phyloP scores from a whole-genome alignment of 129 eudicot genomes.

The Calendula officinalis region DNA sequence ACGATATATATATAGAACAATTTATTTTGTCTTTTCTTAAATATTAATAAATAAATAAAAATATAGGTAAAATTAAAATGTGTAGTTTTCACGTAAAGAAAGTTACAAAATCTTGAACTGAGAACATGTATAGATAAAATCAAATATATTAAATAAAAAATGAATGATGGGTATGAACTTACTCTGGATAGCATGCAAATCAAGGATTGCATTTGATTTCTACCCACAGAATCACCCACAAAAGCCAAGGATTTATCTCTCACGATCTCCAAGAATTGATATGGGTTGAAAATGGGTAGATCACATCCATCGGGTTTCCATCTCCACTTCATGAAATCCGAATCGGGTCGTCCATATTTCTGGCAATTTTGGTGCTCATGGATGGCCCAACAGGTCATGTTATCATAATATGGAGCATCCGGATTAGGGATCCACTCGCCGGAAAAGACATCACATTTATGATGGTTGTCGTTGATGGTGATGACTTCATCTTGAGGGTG shows the following conservation, averaged over 20 bases:
- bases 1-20: no score
- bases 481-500: constrained; percentile 36
- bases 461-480: constrained; percentile 38
- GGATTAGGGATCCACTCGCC: constrained; percentile 86
- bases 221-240: constrained; percentile 85
- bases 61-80: not conserved
- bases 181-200: constrained; percentile 89
- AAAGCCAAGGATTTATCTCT: constrained; percentile 75
- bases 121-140: not conserved
- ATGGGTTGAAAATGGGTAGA: constrained; percentile 62
- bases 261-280: constrained; percentile 64
- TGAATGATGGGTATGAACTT: constrained; percentile 18
- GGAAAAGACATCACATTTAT: constrained; percentile 63
- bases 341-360: constrained; percentile 78
- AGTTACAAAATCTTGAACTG: not conserved
- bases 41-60: not conserved
- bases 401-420: constrained; percentile 70
- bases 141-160: not conserved
- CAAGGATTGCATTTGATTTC: constrained; percentile 87
- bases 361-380: constrained; percentile 90
- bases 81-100: not conserved
- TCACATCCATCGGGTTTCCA: constrained; percentile 90
- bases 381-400: constrained; percentile 75
- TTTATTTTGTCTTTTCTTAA: not conserved
- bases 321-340: constrained; percentile 73